Evolutionary conservation across 805 yeast species (phyloP).

Genomic region (Monosporozyma yasuniensis): DNA sequence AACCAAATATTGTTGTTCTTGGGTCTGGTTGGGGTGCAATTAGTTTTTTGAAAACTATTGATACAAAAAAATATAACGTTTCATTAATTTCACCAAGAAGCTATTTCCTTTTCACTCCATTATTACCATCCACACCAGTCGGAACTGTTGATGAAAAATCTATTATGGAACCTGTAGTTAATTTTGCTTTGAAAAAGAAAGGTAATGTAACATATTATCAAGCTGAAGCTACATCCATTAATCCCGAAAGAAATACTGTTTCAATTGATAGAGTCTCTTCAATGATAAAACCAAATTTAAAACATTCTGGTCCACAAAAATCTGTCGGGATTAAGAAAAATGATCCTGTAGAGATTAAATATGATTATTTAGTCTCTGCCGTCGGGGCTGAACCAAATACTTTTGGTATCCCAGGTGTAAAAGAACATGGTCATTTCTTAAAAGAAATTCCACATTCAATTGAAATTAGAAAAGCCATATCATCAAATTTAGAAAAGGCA

Average conservation of each 20-base stretch:
- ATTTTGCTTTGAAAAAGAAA: conserved; percentile 68
- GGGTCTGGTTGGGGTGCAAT: conserved; percentile 96
- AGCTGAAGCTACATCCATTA: conserved; percentile 82
- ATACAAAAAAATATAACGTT: conserved; percentile 80
- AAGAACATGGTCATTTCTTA: conserved; percentile 73
- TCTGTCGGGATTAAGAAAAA: conserved; percentile 31
- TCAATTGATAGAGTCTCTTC: conserved; percentile 43
- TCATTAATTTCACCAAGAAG: conserved; percentile 87
- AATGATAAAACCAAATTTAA: conserved; percentile 10
- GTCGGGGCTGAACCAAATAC: conserved; percentile 94
- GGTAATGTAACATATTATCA: conserved; percentile 79
- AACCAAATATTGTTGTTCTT: conserved; percentile 48
- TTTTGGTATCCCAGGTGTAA: conserved; percentile 87
- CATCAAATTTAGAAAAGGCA: conserved; percentile 86
- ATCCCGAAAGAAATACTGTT: conserved; percentile 62
- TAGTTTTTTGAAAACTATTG: conserved; percentile 73
- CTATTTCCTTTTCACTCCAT: conserved; percentile 87
- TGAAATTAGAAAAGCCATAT: conserved; percentile 68
- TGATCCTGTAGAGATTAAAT: conserved; percentile 41
- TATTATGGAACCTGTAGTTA: conserved; percentile 87
- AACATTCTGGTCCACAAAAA: conserved; percentile 21
- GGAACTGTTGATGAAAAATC: conserved; percentile 88
- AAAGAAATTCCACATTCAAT: conserved; percentile 85
- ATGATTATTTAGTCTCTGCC: conserved; percentile 80
- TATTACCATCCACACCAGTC: conserved; percentile 87